Evolutionary conservation across 2,329 filamentous ascomycete genomes (phyloP).

Genomic region (Uncinocarpus reesii): DNA sequence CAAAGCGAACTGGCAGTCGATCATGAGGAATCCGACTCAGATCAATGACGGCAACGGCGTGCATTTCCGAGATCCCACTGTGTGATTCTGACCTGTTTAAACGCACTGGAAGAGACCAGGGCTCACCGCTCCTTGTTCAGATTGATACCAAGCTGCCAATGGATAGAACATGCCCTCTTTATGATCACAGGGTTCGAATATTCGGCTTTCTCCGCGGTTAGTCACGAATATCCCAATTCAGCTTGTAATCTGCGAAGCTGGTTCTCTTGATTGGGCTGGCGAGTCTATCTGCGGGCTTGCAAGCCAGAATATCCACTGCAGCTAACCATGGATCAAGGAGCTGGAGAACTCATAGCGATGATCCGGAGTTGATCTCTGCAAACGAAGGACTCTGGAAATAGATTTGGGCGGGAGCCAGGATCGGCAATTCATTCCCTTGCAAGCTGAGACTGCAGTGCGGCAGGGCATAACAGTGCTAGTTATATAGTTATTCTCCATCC

Average conservation of each 20-base stretch:
- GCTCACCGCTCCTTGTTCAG: slow-evolving; percentile 50
- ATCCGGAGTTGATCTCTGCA: no score
- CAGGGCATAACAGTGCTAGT: no score
- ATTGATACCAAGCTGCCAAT: slow-evolving; percentile 35
- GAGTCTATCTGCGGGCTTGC: no score
- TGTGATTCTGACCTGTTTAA: slow-evolving; percentile 55
- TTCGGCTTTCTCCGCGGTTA: no score
- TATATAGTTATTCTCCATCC: not conserved
- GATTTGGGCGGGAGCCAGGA: not conserved
- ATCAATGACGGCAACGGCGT: slow-evolving; percentile 42
- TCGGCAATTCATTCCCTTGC: slow-evolving; percentile 9
- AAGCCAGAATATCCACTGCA: no score
- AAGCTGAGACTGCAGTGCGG: not conserved
- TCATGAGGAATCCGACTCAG: slow-evolving; percentile 47
- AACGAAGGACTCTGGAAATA: not conserved
- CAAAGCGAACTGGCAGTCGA: slow-evolving; percentile 50
- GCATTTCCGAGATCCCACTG: slow-evolving; percentile 48
- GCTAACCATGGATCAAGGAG: no score
- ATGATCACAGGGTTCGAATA: no score
- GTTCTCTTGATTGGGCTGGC: not conserved
- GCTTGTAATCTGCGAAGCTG: no score
- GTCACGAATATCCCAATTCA: no score
- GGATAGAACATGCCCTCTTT: slow-evolving; percentile 1
- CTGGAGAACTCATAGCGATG: no score
- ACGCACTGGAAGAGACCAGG: slow-evolving; percentile 54